Conservation (phyloP, 2,329 filamentous ascomycete species). For the Teratosphaeriaceae sp. region DNA sequence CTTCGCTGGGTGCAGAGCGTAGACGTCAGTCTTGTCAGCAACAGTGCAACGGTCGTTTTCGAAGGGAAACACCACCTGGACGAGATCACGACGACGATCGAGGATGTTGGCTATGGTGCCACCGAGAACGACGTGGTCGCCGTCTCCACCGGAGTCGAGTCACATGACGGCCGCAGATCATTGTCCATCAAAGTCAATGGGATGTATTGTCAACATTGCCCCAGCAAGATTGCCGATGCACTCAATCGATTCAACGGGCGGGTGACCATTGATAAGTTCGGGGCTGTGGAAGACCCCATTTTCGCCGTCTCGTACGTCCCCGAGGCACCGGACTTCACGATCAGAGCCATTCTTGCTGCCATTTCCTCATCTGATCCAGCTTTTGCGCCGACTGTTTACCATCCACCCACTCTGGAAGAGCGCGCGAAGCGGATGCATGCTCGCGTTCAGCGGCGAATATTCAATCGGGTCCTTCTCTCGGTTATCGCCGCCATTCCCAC, state of each 20-base stretch:
- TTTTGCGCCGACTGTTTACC: slow-evolving; percentile 65
- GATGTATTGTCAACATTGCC: slow-evolving; percentile 43
- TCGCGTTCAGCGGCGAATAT: slow-evolving; percentile 60
- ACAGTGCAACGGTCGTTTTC: slow-evolving; percentile 13
- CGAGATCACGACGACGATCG: slow-evolving; percentile 43
- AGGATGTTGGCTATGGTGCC: slow-evolving; percentile 40
- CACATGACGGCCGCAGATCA: slow-evolving; percentile 31
- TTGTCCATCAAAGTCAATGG: slow-evolving; percentile 34
- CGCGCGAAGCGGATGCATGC: slow-evolving; percentile 65
- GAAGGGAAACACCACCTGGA: slow-evolving; percentile 49
- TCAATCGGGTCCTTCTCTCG: slow-evolving; percentile 65
- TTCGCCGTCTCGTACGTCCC: slow-evolving; percentile 67
- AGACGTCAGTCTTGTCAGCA: slow-evolving; percentile 44
- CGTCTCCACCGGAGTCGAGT: slow-evolving; percentile 25
- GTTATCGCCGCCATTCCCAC: slow-evolving; percentile 68
- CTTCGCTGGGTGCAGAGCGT: slow-evolving; percentile 42
- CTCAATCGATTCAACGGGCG: neutral
- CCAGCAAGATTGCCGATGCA: slow-evolving; percentile 38
- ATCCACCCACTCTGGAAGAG: slow-evolving; percentile 78
- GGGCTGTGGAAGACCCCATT: slow-evolving; percentile 58
- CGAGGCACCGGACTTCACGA: slow-evolving; percentile 60
- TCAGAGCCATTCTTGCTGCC: slow-evolving; percentile 63
- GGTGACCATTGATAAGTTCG: slow-evolving; percentile 43
- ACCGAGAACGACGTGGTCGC: slow-evolving; percentile 19
- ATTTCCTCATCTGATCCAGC: slow-evolving; percentile 60